Conservation (phyloP, 2,329 filamentous ascomycete species). For the Curvularia sp. region DNA sequence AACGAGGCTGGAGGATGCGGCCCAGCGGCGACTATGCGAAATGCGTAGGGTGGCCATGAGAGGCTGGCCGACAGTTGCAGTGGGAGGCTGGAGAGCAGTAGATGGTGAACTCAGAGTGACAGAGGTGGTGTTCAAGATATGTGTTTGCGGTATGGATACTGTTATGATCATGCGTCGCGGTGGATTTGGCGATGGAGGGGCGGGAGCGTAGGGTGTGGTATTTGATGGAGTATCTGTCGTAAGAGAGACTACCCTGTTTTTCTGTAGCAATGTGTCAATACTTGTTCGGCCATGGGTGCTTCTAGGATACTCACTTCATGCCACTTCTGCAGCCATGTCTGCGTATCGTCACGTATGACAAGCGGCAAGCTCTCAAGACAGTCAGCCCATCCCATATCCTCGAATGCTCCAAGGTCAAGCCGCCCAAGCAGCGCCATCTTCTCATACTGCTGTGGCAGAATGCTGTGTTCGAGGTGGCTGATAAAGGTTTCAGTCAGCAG, state of each 20-base stretch:
- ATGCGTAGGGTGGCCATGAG: constrained; percentile 68
- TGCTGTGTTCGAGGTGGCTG: constrained; percentile 54
- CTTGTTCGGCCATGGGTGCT: not conserved
- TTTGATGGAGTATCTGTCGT: constrained; percentile 10
- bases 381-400: constrained; percentile 62
- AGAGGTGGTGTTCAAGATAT: constrained; percentile 81
- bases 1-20: constrained; percentile 32
- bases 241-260: constrained; percentile 37
- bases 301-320: constrained; percentile 56
- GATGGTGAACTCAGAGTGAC: constrained; percentile 61
- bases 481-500: constrained; percentile 62
- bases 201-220: constrained; percentile 19
- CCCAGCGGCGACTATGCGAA: constrained; percentile 64
- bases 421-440: constrained; percentile 62
- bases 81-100: constrained; percentile 35
- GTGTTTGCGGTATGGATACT: constrained; percentile 84
- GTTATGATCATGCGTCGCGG: constrained; percentile 79
- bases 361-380: constrained; percentile 61
- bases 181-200: constrained; percentile 48
- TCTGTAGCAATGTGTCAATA: constrained; percentile 32
- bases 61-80: constrained; percentile 69
- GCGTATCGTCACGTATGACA: constrained; percentile 54
- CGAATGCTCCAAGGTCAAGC: constrained; percentile 60
- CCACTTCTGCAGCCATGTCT: constrained; percentile 63
- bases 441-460: constrained; percentile 61